phyloP scores from a whole-genome alignment of 345 rosid genomes.

The Draba incana region DNA sequence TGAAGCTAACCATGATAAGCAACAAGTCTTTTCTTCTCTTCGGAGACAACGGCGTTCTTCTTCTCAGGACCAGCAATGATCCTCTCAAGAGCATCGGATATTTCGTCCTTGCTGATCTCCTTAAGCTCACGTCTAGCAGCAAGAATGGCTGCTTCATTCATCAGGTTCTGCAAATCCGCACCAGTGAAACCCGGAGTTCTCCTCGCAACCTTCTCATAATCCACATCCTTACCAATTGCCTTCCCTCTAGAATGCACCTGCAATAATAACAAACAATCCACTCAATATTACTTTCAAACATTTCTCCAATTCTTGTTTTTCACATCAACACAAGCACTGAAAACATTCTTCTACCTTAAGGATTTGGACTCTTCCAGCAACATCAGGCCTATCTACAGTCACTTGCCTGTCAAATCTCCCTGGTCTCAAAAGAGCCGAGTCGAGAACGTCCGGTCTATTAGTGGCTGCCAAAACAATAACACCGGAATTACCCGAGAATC shows the following conservation, averaged over 20 bases:
- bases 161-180: constrained; percentile 93
- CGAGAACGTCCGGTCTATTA: constrained; percentile 84
- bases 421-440: constrained; percentile 79
- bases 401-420: constrained; percentile 93
- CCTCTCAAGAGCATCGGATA: constrained; percentile 95
- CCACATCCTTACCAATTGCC: constrained; percentile 96
- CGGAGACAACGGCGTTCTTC: constrained; percentile 96
- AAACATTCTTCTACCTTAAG: constrained; percentile 56
- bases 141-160: constrained; percentile 98
- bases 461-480: constrained; percentile 94
- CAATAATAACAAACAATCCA: neutral
- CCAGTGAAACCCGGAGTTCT: constrained; percentile 97
- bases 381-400: constrained; percentile 91
- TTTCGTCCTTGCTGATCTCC: constrained; percentile 98
- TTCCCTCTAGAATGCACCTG: constrained; percentile 98
- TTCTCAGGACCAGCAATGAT: constrained; percentile 99
- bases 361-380: constrained; percentile 87
- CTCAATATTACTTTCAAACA: constrained; percentile 41
- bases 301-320: constrained; percentile 34
- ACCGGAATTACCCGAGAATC: constrained; percentile 84
- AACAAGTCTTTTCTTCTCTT: constrained; percentile 87
- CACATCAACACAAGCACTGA: neutral
- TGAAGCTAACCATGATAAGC: constrained; percentile 76
- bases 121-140: constrained; percentile 97
- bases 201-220: constrained; percentile 91